A percentile compares a stretch with the other conserved stretches of the same genome.
phyloP scores from a whole-genome alignment of 768 basidiomycete species.

The Trametes punicea region DNA sequence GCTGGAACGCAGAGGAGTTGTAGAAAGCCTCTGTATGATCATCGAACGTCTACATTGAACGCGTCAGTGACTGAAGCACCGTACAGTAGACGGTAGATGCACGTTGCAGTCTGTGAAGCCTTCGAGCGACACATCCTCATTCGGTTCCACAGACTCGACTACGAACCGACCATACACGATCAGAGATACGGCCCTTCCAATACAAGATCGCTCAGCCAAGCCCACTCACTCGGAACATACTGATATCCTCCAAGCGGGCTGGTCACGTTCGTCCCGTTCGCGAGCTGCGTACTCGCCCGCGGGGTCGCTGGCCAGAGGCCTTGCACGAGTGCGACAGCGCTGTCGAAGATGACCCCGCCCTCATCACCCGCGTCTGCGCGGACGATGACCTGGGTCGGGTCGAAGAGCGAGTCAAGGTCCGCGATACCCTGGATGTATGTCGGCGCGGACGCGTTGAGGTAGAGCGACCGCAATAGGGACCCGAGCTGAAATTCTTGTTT shows the following conservation, averaged over 20 bases:
- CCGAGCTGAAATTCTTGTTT: conserved; percentile 59
- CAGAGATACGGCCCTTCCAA: not conserved
- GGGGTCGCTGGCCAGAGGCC: conserved; percentile 58
- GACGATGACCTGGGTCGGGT: conserved; percentile 41
- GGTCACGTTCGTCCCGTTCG: conserved; percentile 57
- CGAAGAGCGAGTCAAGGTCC: conserved; percentile 30
- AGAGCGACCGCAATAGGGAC: conserved; percentile 45
- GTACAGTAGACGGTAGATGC: conserved; percentile 1
- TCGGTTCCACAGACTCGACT: conserved; percentile 64
- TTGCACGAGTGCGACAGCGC: conserved; percentile 64
- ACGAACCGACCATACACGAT: not conserved
- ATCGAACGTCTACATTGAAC: conserved; percentile 20
- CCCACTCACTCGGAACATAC: conserved; percentile 41
- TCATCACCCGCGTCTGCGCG: conserved; percentile 71
- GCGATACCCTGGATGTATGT: conserved; percentile 45
- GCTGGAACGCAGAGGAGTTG: conserved; percentile 46
- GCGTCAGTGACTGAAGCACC: not conserved
- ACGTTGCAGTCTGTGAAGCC: conserved; percentile 64
- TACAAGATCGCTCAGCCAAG: not conserved
- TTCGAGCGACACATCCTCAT: conserved; percentile 60
- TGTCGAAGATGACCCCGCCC: conserved; percentile 62
- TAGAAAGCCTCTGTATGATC: conserved; percentile 49
- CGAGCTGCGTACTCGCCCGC: conserved; percentile 50
- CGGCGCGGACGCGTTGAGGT: conserved; percentile 51
- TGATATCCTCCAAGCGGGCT: conserved; percentile 70